A percentile compares a stretch with the other conserved stretches of the same genome.
Evolutionary conservation across 331 rosid species (phyloP).

Genomic region (Quercus lobata): DNA sequence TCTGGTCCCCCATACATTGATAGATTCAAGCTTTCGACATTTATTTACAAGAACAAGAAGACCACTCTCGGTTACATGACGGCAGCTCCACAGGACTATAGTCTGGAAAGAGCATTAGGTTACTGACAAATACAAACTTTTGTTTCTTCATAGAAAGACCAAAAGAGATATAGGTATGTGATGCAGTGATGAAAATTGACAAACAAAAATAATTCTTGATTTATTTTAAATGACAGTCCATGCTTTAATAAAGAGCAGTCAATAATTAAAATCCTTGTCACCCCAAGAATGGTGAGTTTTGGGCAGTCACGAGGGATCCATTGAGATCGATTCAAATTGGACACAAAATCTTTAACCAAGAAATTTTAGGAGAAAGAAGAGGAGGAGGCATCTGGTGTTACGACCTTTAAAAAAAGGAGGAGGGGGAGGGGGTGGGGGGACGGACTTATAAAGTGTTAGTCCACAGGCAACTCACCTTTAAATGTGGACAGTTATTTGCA

Average conservation of each 20-base stretch:
- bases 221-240: background rate
- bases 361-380: too few relatives aligned
- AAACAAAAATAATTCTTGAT: background rate
- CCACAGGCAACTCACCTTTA: constrained; percentile 46
- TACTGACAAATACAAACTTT: too few relatives aligned
- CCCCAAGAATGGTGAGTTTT: background rate
- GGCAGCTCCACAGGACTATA: constrained; percentile 91
- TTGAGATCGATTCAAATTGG: too few relatives aligned
- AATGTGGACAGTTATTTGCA: constrained; percentile 64
- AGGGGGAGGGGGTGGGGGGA: too few relatives aligned
- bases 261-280: too few relatives aligned
- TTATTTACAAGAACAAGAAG: constrained; percentile 61
- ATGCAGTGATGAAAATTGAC: background rate
- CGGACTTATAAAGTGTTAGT: too few relatives aligned
- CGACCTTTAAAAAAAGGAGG: too few relatives aligned
- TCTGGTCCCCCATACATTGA: constrained; percentile 88
- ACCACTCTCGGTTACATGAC: constrained; percentile 77
- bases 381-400: too few relatives aligned
- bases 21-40: constrained; percentile 69
- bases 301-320: too few relatives aligned
- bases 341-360: too few relatives aligned
- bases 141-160: too few relatives aligned
- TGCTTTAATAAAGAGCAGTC: background rate
- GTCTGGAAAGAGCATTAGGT: constrained; percentile 43
- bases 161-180: background rate